Percentiles rank a stretch among this genome's conserved stretches.
phyloP scores from a whole-genome alignment of 805 yeast genomes.

The Kuraishia hungarica region DNA sequence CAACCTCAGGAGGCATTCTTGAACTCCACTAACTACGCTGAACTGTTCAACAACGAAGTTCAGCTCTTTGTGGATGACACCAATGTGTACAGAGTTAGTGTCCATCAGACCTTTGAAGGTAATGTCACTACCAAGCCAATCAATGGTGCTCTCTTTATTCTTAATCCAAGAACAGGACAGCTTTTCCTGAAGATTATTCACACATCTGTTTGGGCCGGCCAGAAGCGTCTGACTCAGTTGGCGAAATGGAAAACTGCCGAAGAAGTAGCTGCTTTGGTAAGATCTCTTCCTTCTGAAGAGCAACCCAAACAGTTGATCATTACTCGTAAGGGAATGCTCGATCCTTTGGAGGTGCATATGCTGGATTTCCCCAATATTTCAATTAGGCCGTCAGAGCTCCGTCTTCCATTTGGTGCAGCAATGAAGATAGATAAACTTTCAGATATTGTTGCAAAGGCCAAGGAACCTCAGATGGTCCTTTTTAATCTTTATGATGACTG shows the following conservation, averaged over 20 bases:
- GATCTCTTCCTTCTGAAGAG: constrained; percentile 87
- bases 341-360: constrained; percentile 96
- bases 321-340: constrained; percentile 83
- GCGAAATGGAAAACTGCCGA: constrained; percentile 99
- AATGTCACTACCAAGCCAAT: constrained; percentile 87
- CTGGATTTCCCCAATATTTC: constrained; percentile 90
- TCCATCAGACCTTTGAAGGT: constrained; percentile 88
- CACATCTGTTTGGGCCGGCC: constrained; percentile 95
- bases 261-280: constrained; percentile 84
- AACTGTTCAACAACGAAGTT: constrained; percentile 74
- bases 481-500: constrained; percentile 94
- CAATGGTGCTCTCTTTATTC: constrained; percentile 85
- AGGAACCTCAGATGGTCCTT: constrained; percentile 87
- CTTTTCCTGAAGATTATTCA: constrained; percentile 83
- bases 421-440: constrained; percentile 73
- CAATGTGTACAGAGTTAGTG: constrained; percentile 87
- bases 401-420: constrained; percentile 83
- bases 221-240: constrained; percentile 82
- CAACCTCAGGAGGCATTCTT: constrained; percentile 90
- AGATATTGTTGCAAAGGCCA: constrained; percentile 74
- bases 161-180: constrained; percentile 90
- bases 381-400: constrained; percentile 82
- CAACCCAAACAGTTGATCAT: constrained; percentile 91
- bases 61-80: constrained; percentile 90
- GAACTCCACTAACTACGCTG: constrained; percentile 85